Evolutionary conservation across 2,329 filamentous ascomycete genomes (phyloP).

Genomic region (Myriosclerotinia duriaeana): DNA sequence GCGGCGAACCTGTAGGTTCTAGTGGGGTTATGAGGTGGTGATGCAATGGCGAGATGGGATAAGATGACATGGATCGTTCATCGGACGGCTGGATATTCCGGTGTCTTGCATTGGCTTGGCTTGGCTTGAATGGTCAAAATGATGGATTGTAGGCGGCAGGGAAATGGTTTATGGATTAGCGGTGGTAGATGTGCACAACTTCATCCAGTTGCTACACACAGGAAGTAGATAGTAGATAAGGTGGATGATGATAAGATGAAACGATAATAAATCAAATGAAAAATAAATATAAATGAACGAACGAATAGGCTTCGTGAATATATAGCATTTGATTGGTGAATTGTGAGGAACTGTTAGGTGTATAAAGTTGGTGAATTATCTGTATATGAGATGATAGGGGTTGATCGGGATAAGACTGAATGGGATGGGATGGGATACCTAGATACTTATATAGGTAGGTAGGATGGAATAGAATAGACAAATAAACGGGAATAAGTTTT

Average conservation of each 20-base stretch:
- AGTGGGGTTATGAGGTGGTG: neutral
- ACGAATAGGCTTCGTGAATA: neutral
- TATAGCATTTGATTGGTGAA: no score
- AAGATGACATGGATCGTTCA: neutral
- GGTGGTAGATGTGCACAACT: conserved; percentile 1
- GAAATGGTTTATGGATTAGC: neutral
- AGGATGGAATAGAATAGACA: no score
- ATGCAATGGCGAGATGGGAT: neutral
- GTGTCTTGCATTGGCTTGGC: conserved; percentile 2
- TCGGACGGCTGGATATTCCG: conserved; percentile 13
- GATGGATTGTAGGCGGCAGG: neutral
- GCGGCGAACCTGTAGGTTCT: neutral
- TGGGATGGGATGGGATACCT: no score
- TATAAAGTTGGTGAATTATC: no score
- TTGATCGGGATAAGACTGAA: no score
- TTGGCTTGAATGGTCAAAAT: neutral
- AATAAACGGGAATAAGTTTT: no score
- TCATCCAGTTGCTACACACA: neutral
- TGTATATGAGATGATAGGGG: no score
- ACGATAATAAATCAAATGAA: neutral
- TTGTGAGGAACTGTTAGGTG: no score
- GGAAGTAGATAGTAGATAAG: neutral
- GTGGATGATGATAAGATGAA: neutral
- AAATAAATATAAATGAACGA: neutral
- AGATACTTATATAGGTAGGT: no score